Percentiles rank a stretch among this genome's conserved stretches.
phyloP scores from a whole-genome alignment of 768 basidiomycete genomes.

The Tulasnella sp. region DNA sequence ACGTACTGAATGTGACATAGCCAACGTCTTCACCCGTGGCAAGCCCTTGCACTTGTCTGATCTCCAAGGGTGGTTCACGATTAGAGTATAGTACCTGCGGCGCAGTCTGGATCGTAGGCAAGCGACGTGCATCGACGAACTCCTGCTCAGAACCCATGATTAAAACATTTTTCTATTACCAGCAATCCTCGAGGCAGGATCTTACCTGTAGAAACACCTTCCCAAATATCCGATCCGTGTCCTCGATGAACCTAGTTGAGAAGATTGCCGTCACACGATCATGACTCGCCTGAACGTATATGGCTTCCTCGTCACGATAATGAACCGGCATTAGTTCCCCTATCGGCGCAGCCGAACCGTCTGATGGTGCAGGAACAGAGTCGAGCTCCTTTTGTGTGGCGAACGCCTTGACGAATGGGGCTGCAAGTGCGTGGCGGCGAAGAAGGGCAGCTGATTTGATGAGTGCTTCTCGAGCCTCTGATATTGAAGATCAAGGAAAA shows the following conservation, averaged over 20 bases:
- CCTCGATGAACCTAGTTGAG: constrained; percentile 92
- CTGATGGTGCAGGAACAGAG: constrained; percentile 28
- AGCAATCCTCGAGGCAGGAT: not conserved
- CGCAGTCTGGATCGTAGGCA: constrained; percentile 88
- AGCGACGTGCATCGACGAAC: constrained; percentile 96
- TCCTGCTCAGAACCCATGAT: constrained; percentile 42
- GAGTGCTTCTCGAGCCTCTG: constrained; percentile 72
- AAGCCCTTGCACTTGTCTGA: constrained; percentile 74
- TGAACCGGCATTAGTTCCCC: constrained; percentile 87
- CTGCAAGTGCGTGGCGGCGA: constrained; percentile 88
- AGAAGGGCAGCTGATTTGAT: constrained; percentile 73
- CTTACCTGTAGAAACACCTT: constrained; percentile 93
- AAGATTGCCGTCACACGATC: constrained; percentile 98
- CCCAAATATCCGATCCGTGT: constrained; percentile 93
- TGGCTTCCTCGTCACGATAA: constrained; percentile 94
- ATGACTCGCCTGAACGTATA: constrained; percentile 84
- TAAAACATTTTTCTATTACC: not conserved
- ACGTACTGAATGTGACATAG: constrained; percentile 78
- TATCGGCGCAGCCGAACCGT: constrained; percentile 45
- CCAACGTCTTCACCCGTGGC: constrained; percentile 80
- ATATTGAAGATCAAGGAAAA: not conserved
- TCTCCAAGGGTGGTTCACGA: constrained; percentile 93
- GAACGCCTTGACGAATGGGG: constrained; percentile 89
- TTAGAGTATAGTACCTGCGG: constrained; percentile 95
- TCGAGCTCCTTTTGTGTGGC: constrained; percentile 75